phyloP scores from a whole-genome alignment of 2,329 filamentous ascomycete genomes.

The Exophiala mesophila region DNA sequence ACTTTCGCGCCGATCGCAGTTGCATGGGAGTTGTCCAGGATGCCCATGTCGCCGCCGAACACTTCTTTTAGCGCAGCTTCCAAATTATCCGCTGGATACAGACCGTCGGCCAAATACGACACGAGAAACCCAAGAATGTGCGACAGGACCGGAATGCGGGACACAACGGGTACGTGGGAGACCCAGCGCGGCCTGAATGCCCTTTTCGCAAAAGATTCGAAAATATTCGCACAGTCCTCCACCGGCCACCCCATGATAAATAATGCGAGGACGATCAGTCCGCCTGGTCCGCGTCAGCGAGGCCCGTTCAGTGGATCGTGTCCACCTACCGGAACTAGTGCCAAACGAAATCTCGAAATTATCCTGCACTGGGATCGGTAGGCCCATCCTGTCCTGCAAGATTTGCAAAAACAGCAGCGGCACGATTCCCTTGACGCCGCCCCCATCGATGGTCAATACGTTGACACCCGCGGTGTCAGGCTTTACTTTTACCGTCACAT shows the following conservation, averaged over 20 bases:
- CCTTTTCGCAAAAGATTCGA: slow-evolving; percentile 19
- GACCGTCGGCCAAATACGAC: slow-evolving; percentile 17
- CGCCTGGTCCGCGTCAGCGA: slow-evolving; percentile 16
- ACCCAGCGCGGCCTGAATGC: slow-evolving; percentile 19
- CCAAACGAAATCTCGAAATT: slow-evolving; percentile 14
- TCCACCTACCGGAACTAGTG: slow-evolving; percentile 15
- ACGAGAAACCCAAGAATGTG: slow-evolving; percentile 7
- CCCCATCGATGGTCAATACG: slow-evolving; percentile 29
- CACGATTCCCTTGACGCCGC: slow-evolving; percentile 26
- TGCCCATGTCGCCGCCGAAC: slow-evolving; percentile 18
- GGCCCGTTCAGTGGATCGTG: neutral
- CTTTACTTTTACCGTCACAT: slow-evolving; percentile 18
- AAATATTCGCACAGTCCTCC: slow-evolving; percentile 19
- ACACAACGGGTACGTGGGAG: slow-evolving; percentile 5
- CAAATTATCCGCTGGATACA: slow-evolving; percentile 22
- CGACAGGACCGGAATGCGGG: slow-evolving; percentile 15
- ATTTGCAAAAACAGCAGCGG: slow-evolving; percentile 13
- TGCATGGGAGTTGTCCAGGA: slow-evolving; percentile 23
- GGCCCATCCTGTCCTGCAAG: slow-evolving; percentile 10
- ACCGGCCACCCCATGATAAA: slow-evolving; percentile 16
- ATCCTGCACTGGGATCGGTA: slow-evolving; percentile 13
- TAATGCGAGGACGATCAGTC: slow-evolving; percentile 22
- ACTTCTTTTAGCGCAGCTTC: slow-evolving; percentile 22
- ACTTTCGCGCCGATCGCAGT: slow-evolving; percentile 23
- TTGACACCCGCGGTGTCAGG: slow-evolving; percentile 26